Conservation (phyloP, 495 filamentous ascomycete genomes). For the Penicillium desertorum region DNA sequence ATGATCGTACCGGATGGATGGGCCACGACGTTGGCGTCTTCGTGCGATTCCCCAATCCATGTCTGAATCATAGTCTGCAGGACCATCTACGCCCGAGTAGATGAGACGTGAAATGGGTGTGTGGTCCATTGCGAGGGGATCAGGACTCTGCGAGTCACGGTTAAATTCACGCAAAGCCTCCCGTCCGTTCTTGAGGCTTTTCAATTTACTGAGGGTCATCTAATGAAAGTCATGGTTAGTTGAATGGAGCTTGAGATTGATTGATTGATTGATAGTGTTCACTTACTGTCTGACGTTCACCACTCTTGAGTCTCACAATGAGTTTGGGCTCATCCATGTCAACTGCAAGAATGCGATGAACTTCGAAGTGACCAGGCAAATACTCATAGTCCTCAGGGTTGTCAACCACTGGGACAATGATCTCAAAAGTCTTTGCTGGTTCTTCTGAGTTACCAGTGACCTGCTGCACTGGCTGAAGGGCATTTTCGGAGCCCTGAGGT, state of each 20-base stretch:
- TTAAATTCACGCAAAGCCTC: conserved; percentile 30
- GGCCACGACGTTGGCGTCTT: not conserved
- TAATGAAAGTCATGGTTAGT: conserved; percentile 20
- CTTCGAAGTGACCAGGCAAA: conserved; percentile 46
- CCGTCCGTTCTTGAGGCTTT: conserved; percentile 33
- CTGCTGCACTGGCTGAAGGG: not conserved
- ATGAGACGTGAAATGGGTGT: not conserved
- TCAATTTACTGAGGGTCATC: conserved; percentile 31
- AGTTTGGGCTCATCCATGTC: conserved; percentile 35
- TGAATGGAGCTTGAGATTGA: not conserved
- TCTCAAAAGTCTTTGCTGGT: conserved; percentile 30
- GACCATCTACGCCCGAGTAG: conserved; percentile 12
- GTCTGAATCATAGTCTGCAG: conserved; percentile 7
- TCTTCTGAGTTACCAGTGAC: not conserved
- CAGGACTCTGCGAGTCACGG: conserved; percentile 19
- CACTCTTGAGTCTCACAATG: conserved; percentile 48
- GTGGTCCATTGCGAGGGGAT: conserved; percentile 12
- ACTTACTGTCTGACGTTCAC: conserved; percentile 46
- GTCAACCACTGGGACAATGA: conserved; percentile 36
- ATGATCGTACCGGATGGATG: not conserved
- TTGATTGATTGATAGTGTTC: not conserved
- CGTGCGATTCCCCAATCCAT: conserved; percentile 4
- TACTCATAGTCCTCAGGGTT: conserved; percentile 49
- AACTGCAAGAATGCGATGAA: conserved; percentile 41
- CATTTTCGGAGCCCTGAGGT: not conserved